Evolutionary conservation across 441 rosid species (phyloP), one percentile per base, ranked within the genome.

Genomic region (Omphalea diandra): DNA sequence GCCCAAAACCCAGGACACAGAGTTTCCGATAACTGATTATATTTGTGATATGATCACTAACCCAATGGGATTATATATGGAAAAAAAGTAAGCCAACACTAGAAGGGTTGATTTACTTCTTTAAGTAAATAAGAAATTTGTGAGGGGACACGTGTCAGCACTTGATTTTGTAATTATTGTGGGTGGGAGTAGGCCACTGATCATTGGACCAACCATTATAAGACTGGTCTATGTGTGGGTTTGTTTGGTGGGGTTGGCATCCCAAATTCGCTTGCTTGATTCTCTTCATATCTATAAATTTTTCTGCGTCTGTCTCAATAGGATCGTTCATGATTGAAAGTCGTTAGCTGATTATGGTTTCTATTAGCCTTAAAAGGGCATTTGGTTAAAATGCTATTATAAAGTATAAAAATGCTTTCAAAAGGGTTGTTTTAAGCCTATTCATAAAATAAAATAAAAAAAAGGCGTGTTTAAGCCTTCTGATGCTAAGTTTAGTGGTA

Each of bases 241-340:
- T 26, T 78, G 72, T 79, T 63, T 83, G 88, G 84, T 85, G 58
- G 67, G 82, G 86, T 85, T 85, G 88, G 88, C 82, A 76, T 68
- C 82, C 86, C 63, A 76, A 75, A 49, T 76, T 67, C 69, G 61
- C 71, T 49, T 58, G 5, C 49, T 46, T 24, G 27, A 38, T 35
- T 49, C 41, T 17, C 33, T 47, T 33, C 73, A 22, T 54, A 14
- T 18, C 6, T 4, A 15, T 27, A 18, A 26, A 14, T 27, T 40
- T 10, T 35, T 55, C 41, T 68, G 32, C 20, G 14, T 53, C 20
- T 65, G 18, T 64, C 20, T 46, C 20, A 20, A 0, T 40, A 15
- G 2, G 35, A 15, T 41, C 53, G 35, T 38, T 35, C 40, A 47
- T 29, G 8, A 9, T 64, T 10, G 68, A 31, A 44, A 26, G 35